Evolutionary conservation across 768 basidiomycete genomes (phyloP).

Genomic region (Rickenella mellea): DNA sequence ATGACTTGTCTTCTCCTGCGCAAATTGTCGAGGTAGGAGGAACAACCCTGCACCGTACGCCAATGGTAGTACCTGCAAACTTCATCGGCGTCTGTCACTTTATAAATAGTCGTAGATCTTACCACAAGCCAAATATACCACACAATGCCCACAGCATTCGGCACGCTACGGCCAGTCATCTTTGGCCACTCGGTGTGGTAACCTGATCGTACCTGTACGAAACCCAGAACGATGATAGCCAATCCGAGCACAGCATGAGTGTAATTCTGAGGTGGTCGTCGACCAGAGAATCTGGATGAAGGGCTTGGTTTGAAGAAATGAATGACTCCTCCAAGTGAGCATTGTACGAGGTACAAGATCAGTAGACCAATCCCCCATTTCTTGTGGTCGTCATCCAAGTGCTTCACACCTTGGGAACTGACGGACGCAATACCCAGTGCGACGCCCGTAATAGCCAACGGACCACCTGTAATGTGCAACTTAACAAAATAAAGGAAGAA

Average conservation of each 20-base stretch:
- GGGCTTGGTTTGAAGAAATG: slow-evolving; percentile 40
- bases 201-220: slow-evolving; percentile 41
- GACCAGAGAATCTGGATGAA: background rate
- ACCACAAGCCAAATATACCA: slow-evolving; percentile 44
- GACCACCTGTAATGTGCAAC: slow-evolving; percentile 29
- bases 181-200: slow-evolving; percentile 40
- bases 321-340: slow-evolving; percentile 38
- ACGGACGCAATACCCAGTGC: slow-evolving; percentile 35
- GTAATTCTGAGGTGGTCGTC: slow-evolving; percentile 47
- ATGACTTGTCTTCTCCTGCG: too few species aligned
- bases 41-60: slow-evolving; percentile 31
- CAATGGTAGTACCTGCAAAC: slow-evolving; percentile 31
- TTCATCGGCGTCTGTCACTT: slow-evolving; percentile 1
- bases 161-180: slow-evolving; percentile 32
- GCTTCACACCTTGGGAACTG: slow-evolving; percentile 20
- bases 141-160: slow-evolving; percentile 26
- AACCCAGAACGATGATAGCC: slow-evolving; percentile 35
- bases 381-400: slow-evolving; percentile 42
- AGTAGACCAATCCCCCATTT: slow-evolving; percentile 41
- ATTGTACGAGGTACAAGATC: slow-evolving; percentile 40
- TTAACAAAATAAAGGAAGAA: slow-evolving; percentile 10
- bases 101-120: slow-evolving; percentile 13
- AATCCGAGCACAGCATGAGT: slow-evolving; percentile 47
- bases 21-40: slow-evolving; percentile 37
- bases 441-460: slow-evolving; percentile 32